Evolutionary conservation across 768 basidiomycete genomes (phyloP).

Genomic region (Kwoniella mangroviensis): DNA sequence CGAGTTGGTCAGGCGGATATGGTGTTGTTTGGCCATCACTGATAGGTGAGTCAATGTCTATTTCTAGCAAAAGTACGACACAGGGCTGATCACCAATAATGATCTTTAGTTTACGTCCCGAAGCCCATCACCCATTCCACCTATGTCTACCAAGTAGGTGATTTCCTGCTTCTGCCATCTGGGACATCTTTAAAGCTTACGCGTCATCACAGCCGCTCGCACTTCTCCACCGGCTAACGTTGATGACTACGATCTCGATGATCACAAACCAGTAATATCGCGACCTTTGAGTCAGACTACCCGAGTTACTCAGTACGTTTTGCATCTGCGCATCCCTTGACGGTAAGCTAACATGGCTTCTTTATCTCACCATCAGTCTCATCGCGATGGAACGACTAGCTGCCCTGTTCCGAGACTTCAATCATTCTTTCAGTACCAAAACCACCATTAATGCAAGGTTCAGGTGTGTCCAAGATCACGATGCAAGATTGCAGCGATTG

Average conservation of each 20-base stretch:
- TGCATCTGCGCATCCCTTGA: neutral
- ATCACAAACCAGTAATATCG: slow-evolving; percentile 14
- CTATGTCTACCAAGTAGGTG: slow-evolving; percentile 13
- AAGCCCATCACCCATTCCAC: slow-evolving; percentile 31
- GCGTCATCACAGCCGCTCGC: slow-evolving; percentile 16
- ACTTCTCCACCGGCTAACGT: slow-evolving; percentile 30
- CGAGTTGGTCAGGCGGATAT: slow-evolving; percentile 25
- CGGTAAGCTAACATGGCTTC: neutral
- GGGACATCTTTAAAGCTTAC: neutral
- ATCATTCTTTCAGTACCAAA: slow-evolving; percentile 19
- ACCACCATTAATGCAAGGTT: slow-evolving; percentile 22
- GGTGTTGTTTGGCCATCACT: slow-evolving; percentile 32
- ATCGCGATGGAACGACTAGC: slow-evolving; percentile 28
- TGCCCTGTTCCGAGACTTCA: slow-evolving; percentile 27
- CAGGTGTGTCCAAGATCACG: slow-evolving; percentile 19
- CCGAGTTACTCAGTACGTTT: slow-evolving; percentile 27
- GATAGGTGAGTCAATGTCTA: slow-evolving; percentile 18
- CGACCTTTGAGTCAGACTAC: slow-evolving; percentile 23
- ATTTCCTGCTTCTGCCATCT: neutral
- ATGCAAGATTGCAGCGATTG: slow-evolving; percentile 11
- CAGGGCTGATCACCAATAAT: too few species aligned
- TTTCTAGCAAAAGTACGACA: too few species aligned
- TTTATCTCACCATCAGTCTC: slow-evolving; percentile 4
- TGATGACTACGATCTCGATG: slow-evolving; percentile 25
- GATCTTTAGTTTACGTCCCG: slow-evolving; percentile 19